Base-by-base conservation (phyloP, 1,284 basidiomycete genomes). In the Austropuccinia psidii region DNA sequence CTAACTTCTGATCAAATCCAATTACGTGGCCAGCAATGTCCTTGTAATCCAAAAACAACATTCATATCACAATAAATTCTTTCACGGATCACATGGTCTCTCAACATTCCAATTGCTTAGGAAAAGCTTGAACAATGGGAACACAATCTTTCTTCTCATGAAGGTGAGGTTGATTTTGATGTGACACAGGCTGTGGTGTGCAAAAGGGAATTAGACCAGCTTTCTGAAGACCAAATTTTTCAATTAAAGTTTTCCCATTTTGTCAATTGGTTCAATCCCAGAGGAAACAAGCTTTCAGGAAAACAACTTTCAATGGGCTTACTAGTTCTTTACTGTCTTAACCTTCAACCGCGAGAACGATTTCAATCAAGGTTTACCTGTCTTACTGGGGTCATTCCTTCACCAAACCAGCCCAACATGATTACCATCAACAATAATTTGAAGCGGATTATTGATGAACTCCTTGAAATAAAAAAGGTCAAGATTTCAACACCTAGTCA, bases 191-290 rank as follows among this genome's bases (percentile, higher is more conserved):
- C n/a, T n/a, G n/a, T n/a, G n/a, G n/a, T n/a, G n/a, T n/a, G n/a
- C n/a, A n/a, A n/a, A n/a, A n/a, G n/a, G n/a, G n/a, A n/a, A n/a
- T n/a, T n/a, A n/a, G n/a, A n/a, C n/a, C n/a, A n/a, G n/a, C n/a
- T n/a, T n/a, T n/a, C n/a, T n/a, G n/a, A n/a, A n/a, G n/a, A n/a
- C n/a, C n/a, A n/a, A n/a, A n/a, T n/a, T n/a, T n/a, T n/a, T n/a
- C n/a, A 66, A 15, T 35, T 66, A 2, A 35, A 17, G 9, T 52
- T 66, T 21, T 66, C 62, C 8, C 24, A 50, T 19, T 66, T 66
- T 35, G 8, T 61, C 8, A 11, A 65, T 49, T 65, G 61, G 61
- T 33, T 66, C 29, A 66, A 66, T 29, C 64, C 45, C 24, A 24
- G 27, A 31, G 64, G 64, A 3, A 66, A 66, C 29, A 50, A 33